Evolutionary conservation across 2,329 filamentous ascomycete genomes (phyloP), one percentile per base, ranked within the genome.

Genomic region (Penicillium sp.): DNA sequence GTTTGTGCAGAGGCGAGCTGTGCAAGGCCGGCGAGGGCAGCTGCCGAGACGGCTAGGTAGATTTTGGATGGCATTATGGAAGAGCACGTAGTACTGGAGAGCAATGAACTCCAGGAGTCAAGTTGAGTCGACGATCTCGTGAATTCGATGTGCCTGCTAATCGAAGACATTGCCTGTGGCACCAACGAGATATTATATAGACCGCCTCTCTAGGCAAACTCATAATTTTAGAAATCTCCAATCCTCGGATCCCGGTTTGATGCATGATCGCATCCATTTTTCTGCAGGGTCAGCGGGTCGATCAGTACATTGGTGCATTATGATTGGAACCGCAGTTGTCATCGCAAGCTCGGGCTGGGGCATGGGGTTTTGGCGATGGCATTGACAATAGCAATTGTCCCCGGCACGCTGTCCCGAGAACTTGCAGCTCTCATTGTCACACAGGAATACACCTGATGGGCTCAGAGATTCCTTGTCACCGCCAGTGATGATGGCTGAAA

Each of bases 261-360:
- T 58, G 54, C 56, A 59, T 55, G 35, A 25, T 51, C 33, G 25
- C n/a, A 48, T 57, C 33, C 28, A 42, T 52, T 25, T 6, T 4
- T 40, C 38, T 42, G 37, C 40, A 42, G 10, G 37, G 33, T n/a
- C 26, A 49, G 43, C 59, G 60, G 58, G 57, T 54, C 58, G 57
- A 64, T 63, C 62, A 33, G 16, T 26, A 38, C 38, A 54, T 30
- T 42, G 26, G 38, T 45, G 25, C 37, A 65, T 70, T 66, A 30
- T 26, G 43, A 66, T 65, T 46, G 33, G 53, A 66, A 68, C 48
- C 35, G 49, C 63, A 49, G 64, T 65, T 65, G 66, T 66, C 65
- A 68, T 65, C 51, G 55, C 51, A 63, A 42, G 54, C 57, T 55
- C 45, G 48, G 52, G 38, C 37, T 43, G 37, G 16, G 19, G 25